Evolutionary conservation across 371 early-diverging fungal genomes (phyloP).

Genomic region (Rhizopus stolonifer): DNA sequence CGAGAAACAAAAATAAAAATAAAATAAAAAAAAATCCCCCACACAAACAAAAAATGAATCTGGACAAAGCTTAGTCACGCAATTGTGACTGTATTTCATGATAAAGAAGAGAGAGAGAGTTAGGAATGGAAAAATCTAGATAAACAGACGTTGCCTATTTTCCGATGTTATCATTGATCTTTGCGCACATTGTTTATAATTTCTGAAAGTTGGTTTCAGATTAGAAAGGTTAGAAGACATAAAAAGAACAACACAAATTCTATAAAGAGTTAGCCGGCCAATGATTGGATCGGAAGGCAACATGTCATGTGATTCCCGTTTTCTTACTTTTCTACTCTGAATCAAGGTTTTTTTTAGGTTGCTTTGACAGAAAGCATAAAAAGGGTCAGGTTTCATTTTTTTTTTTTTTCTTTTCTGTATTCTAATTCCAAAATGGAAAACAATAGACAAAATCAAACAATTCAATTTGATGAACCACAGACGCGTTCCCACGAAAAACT

Average conservation of each 20-base stretch:
- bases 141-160: no score
- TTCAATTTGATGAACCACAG: conserved; percentile 26
- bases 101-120: no score
- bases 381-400: not conserved
- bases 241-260: not conserved
- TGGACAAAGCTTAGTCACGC: not conserved
- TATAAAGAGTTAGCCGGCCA: not conserved
- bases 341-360: not conserved
- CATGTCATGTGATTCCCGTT: not conserved
- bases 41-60: not conserved
- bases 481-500: conserved; percentile 29
- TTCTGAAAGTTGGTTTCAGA: not conserved
- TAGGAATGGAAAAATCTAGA: no score
- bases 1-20: not conserved
- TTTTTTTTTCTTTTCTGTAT: not conserved
- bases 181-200: not conserved
- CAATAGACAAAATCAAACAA: conserved; percentile 7
- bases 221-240: not conserved
- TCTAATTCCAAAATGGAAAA: conserved; percentile 3
- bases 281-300: not conserved
- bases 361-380: not conserved
- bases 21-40: not conserved
- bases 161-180: conserved; percentile 8
- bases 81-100: not conserved
- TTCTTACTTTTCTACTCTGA: not conserved